Evolutionary conservation across 345 rosid genomes (phyloP).

Genomic region (Cardamine occulta): DNA sequence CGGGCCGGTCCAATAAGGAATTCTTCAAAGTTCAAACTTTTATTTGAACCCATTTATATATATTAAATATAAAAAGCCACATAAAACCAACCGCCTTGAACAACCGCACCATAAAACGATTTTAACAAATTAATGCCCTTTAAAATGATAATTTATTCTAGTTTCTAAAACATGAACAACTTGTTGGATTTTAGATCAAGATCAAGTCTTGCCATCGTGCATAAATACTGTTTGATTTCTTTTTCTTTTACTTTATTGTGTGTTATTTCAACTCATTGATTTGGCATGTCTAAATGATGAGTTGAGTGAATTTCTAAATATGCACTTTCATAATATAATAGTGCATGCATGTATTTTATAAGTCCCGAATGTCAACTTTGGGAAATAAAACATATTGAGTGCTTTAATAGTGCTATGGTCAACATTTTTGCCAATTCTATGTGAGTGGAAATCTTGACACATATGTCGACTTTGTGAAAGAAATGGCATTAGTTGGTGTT

Average conservation of each 20-base stretch:
- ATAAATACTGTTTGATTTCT: neutral
- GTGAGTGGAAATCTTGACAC: neutral
- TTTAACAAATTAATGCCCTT: too few species aligned
- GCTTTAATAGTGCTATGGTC: slow-evolving; percentile 8
- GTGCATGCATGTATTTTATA: slow-evolving; percentile 12
- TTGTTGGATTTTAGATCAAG: too few species aligned
- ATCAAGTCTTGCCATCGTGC: neutral
- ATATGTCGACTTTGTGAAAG: neutral
- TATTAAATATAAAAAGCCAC: neutral
- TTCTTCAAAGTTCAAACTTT: neutral
- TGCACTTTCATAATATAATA: neutral
- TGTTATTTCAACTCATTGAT: neutral
- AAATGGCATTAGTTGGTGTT: neutral
- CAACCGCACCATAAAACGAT: too few species aligned
- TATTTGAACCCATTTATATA: neutral
- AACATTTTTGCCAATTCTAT: slow-evolving; percentile 1
- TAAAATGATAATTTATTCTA: too few species aligned
- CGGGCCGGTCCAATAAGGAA: neutral
- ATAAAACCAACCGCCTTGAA: neutral
- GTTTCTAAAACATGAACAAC: too few species aligned
- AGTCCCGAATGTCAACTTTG: neutral
- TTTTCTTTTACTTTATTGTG: too few species aligned
- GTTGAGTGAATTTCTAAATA: neutral
- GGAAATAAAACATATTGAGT: neutral
- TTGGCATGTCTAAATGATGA: neutral